Evolutionary conservation across 108 stramenopile genomes (phyloP), one percentile per base, ranked within the genome.

Genomic region (Cyclotella baltica): DNA sequence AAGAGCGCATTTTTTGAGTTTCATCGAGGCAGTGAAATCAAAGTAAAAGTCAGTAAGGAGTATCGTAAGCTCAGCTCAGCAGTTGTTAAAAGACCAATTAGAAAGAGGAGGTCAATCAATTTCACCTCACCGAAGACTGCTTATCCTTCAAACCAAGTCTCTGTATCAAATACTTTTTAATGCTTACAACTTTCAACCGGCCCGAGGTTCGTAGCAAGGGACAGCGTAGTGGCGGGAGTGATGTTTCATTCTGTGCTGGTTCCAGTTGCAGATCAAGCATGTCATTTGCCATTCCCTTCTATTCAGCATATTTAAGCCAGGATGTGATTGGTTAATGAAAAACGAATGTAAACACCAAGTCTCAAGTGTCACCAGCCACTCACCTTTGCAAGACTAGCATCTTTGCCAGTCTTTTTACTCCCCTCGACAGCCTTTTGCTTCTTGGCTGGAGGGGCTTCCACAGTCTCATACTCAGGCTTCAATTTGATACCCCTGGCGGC

Each of bases 151-250:
- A 48, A 16, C 70, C 70, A 4, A 87, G 36, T 47, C 67, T 78
- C 57, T 72, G 76, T 4, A 72, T 13, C 34, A 87, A 31, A 47
- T 83, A 87, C 66, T 83, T 85, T 30, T 83, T 81, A 27, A 87
- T 48, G 25, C 77, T 81, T 19, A 40, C 30, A 20, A 88, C 67
- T 70, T 80, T 78, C 65, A 83, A 62, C 11, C 65, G 56, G 11
- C 80, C 81, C 47, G 76, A 81, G 40, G 81, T 68, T 19, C 80
- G 71, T 22, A 85, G 55, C 19, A 47, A 35, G 4, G 77, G 34
- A 62, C 65, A 58, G 30, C 30, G 28, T 35, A 85, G 59, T 28
- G 67, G 58, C 38, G 76, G 80, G 55, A 85, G 43, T 28, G 50
- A 59, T 40, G 56, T 38, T 33, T 62, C 34, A 11, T 37, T 37